Conservation (phyloP, 306 rosid genomes). For the Glycine tomentella region DNA sequence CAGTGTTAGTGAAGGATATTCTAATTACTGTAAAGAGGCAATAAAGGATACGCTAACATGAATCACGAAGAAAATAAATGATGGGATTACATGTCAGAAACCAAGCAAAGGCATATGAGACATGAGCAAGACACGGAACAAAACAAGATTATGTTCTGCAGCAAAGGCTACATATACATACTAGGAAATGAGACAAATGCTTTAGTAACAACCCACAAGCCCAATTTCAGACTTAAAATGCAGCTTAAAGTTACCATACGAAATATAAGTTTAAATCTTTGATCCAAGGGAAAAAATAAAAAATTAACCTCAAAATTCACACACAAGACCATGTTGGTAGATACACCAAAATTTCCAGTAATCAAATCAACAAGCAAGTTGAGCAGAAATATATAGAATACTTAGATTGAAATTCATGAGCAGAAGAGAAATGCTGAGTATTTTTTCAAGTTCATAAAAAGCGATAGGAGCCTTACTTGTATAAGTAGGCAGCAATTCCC, state of each 20-base stretch:
- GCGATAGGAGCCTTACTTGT: conserved; percentile 80
- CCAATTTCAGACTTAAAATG: conserved; percentile 17
- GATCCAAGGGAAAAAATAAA: background rate
- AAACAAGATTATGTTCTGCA: background rate
- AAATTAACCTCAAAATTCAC: background rate
- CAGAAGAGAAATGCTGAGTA: background rate
- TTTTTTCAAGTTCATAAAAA: conserved; percentile 35
- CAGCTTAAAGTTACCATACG: background rate
- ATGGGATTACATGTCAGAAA: background rate
- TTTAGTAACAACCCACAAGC: conserved; percentile 18
- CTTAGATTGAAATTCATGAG: conserved; percentile 9
- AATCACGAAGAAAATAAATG: background rate
- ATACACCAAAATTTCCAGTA: conserved; percentile 25
- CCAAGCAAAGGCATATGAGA: background rate
- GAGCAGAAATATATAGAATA: conserved; percentile 5
- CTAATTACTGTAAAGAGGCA: conserved; percentile 12
- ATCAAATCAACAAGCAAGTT: conserved; percentile 5
- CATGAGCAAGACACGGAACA: conserved; percentile 25
- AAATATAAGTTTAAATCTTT: conserved; percentile 9
- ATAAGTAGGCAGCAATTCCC: conserved; percentile 98
- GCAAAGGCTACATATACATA: conserved; percentile 9
- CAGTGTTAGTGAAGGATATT: conserved; percentile 20
- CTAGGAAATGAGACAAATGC: conserved; percentile 7
- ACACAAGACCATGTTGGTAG: background rate
- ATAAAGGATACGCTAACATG: background rate